Evolutionary conservation across 2,329 filamentous ascomycete species (phyloP).

Genomic region (Trichoderma arundinaceum): DNA sequence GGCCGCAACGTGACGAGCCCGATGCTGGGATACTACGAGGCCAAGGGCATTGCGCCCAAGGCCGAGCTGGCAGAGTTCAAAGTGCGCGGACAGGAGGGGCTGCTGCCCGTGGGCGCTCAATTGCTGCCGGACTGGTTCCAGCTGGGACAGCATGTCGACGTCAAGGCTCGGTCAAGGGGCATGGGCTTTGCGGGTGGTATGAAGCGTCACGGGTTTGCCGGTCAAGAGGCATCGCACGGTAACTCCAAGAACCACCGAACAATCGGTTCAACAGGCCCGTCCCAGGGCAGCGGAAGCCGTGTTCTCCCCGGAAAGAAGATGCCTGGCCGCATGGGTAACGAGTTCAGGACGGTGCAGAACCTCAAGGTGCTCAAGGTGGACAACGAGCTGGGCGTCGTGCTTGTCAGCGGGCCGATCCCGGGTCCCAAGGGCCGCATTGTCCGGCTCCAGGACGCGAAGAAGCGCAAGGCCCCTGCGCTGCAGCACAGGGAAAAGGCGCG

Average conservation of each 20-base stretch:
- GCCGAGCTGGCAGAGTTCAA: constrained; percentile 83
- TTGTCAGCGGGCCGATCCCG: constrained; percentile 84
- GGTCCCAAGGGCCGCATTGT: constrained; percentile 88
- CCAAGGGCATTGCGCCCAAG: constrained; percentile 82
- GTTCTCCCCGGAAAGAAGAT: constrained; percentile 97
- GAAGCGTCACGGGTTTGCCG: constrained; percentile 91
- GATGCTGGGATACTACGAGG: constrained; percentile 85
- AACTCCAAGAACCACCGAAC: constrained; percentile 93
- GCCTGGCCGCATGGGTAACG: constrained; percentile 92
- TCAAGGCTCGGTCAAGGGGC: constrained; percentile 77
- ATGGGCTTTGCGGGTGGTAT: constrained; percentile 97
- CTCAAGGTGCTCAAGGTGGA: constrained; percentile 88
- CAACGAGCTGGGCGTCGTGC: constrained; percentile 81
- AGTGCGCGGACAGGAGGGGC: constrained; percentile 73
- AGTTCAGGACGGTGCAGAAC: constrained; percentile 89
- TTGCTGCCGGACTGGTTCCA: constrained; percentile 91
- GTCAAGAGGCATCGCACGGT: constrained; percentile 92
- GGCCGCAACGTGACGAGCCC: constrained; percentile 80
- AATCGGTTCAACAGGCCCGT: constrained; percentile 86
- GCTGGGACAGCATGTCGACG: constrained; percentile 88
- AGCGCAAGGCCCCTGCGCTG: constrained; percentile 68
- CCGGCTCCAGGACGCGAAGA: constrained; percentile 86
- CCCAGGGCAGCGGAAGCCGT: constrained; percentile 89
- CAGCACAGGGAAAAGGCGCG: constrained; percentile 56
- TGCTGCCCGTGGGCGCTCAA: constrained; percentile 75